phyloP scores from a whole-genome alignment of 2,329 filamentous ascomycete species.

The Fusarium sororula region DNA sequence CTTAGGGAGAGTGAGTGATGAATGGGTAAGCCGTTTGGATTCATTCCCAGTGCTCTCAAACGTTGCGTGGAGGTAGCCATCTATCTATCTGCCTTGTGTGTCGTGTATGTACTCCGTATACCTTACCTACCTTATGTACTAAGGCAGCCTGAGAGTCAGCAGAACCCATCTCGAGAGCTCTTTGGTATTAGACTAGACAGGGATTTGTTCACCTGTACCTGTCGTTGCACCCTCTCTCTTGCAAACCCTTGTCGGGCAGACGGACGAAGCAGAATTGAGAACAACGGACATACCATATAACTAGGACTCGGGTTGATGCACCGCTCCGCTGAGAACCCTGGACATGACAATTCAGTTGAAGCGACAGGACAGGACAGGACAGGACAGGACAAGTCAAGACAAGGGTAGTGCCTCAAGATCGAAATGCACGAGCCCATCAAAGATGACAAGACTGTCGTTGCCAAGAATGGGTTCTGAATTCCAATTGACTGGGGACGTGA shows the following conservation, averaged over 20 bases:
- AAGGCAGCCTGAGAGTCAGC: constrained; percentile 24
- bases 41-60: not conserved
- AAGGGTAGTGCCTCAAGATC: constrained; percentile 30
- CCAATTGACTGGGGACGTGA: not conserved
- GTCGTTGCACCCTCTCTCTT: constrained; percentile 17
- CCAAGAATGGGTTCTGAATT: not conserved
- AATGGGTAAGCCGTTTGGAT: constrained; percentile 6
- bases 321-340: constrained; percentile 23
- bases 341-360: constrained; percentile 33
- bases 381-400: not conserved
- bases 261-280: constrained; percentile 18
- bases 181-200: constrained; percentile 27
- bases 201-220: constrained; percentile 20
- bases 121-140: not conserved
- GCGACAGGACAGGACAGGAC: not conserved
- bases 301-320: not conserved
- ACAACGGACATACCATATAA: not conserved
- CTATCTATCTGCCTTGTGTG: constrained; percentile 3
- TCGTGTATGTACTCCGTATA: constrained; percentile 1
- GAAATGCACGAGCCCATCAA: constrained; percentile 30
- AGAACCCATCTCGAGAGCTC: constrained; percentile 18
- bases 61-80: constrained; percentile 18
- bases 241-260: constrained; percentile 25
- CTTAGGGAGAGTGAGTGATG: not conserved
- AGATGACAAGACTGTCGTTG: not conserved